Evolutionary conservation across 306 rosid species (phyloP), one percentile per base, ranked within the genome.

Genomic region (Trifolium repens): DNA sequence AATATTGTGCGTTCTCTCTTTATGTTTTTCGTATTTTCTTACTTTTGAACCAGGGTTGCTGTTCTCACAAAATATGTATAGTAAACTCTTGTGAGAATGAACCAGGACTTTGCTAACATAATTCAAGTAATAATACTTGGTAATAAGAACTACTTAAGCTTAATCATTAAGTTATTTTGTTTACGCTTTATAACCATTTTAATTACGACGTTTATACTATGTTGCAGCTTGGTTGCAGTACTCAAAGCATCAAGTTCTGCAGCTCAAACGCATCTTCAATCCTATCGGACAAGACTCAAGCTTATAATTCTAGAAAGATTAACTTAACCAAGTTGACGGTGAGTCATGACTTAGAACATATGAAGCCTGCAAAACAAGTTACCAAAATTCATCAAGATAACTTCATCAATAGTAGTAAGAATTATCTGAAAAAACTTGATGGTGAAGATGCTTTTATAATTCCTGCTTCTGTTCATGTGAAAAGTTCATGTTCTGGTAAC

Each of bases 241-340:
- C 30, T 37, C 81, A 75, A 71, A 81, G 78, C 77, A 79, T 73
- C 74, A 81, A 70, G 19, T 78, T 81, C 17, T 49, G 85, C 84
- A 76, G 79, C 74, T 73, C 83, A 24, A 69, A 35, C 44, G 71
- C 78, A 19, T 84, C 87, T 64, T 83, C 89, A 61, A 49, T 72
- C 75, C 44, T 66, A 40, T 58, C 80, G 2, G 86, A 84, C 75
- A 84, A 79, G 62, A 81, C 75, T 82, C 86, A 78, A 46, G 71
- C 85, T 19, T 35, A 62, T 78, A 34, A 67, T 78, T 82, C 85
- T 5, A 61, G 55, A 37, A 83, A 81, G 61, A 78, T 27, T 73
- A 81, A 85, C 76, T 65, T 72, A 55, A 76, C 77, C 69, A 73
- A 71, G 52, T 72, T 59, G 78, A 43, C 49, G 64, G 77, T 79